These are phyloP conservation scores for Syzygium syzygioides DNA, from an alignment of 441 rosid genomes.

Conservation along the genomic window DNA sequence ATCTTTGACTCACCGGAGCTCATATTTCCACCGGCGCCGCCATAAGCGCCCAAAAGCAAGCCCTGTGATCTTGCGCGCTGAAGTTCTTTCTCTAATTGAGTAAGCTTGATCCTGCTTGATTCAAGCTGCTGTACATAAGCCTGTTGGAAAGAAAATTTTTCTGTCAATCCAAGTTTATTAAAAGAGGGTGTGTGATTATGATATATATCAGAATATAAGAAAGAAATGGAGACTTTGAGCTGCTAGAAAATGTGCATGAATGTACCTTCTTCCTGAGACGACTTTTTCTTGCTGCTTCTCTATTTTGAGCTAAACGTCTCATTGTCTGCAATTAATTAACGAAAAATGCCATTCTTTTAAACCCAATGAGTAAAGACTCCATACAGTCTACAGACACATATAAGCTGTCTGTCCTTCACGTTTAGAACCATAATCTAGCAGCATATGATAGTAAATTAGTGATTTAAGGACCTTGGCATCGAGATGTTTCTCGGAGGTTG, in stretches of 20 bases:
- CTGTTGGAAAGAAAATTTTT: conserved; percentile 10
- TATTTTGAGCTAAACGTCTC: conserved; percentile 75
- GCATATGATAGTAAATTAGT: neutral
- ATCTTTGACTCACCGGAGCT: conserved; percentile 60
- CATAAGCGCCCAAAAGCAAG: conserved; percentile 48
- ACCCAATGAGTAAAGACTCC: neutral
- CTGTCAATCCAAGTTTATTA: neutral
- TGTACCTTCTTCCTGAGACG: conserved; percentile 69
- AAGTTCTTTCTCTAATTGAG: conserved; percentile 69
- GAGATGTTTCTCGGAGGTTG: conserved; percentile 71
- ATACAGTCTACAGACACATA: neutral
- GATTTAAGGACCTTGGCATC: conserved; percentile 74
- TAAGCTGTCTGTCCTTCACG: neutral
- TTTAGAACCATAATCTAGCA: neutral
- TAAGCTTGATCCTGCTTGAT: conserved; percentile 57
- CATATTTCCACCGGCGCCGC: conserved; percentile 34
- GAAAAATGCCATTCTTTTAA: neutral
- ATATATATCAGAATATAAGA: neutral
- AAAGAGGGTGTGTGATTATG: neutral
- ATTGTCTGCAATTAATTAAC: conserved; percentile 40
- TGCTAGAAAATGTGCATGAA: neutral
- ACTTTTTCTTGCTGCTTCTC: conserved; percentile 84
- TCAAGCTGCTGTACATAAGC: conserved; percentile 78
- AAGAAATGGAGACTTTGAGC: no score
- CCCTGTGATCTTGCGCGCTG: conserved; percentile 75